Base-by-base conservation (phyloP, 768 basidiomycete species). In the Panaeolus papilionaceus region DNA sequence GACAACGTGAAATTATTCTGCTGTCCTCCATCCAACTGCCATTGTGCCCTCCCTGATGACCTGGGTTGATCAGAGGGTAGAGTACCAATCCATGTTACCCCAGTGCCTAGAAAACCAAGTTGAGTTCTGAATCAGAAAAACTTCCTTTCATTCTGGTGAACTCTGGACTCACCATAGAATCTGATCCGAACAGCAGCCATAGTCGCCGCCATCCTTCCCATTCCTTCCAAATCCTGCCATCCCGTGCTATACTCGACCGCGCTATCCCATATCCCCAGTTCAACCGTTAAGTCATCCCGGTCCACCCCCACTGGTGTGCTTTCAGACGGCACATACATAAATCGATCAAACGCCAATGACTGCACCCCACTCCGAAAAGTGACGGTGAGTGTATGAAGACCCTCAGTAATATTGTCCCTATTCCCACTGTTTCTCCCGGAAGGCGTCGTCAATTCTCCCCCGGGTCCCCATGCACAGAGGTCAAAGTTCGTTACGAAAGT, bases 1-100 rank as follows among this genome's bases (percentile, higher is more conserved):
- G 54, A 28, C 10, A 58, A 9, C 8, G 54, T 58, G 28, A 58
- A 58, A 18, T 58, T 33, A 58, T 58, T 58, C 54, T 58, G 54
- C 14, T 11, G 7, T 18, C 54, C 54, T 14, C 54, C 54, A n/a
- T 58, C 28, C 14, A 58, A 1, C 54, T 58, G 54, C 54, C 54
- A 58, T 16, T 58, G 54, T 37, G 54, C 54, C 14, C 12, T 58
- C 16, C 54, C 54, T 9, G 47, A 1, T 4, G 54, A 3, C 8
- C 28, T 58, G 3, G 54, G 28, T 16, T 58, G 54, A 37, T 37
- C 28, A 16, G 28, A 28, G 3, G 54, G 26, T 33, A 16, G 10
- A 58, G 11, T 16, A 2, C 54, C 54, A 14, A 58, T 58, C 54
- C 54, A 58, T 18, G 54, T 28, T 14, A 58, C 33, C 28, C 54